phyloP scores from a whole-genome alignment of 768 basidiomycete species.

The Lactarius psammicola region DNA sequence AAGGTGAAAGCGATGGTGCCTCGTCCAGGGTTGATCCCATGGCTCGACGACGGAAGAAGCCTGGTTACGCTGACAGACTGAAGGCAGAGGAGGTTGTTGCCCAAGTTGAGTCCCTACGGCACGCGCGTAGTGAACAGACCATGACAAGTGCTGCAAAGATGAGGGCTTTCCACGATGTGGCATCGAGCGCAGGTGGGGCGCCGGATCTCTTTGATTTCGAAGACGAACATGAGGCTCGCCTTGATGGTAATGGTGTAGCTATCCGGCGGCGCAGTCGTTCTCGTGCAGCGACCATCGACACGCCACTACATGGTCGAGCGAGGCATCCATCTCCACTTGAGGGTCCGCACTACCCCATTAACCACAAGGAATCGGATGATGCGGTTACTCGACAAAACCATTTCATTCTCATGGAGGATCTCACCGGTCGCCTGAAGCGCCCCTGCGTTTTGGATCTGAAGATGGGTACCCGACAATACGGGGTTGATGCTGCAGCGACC shows the following conservation, averaged over 20 bases:
- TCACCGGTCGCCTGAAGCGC: conserved; percentile 86
- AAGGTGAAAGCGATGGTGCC: conserved; percentile 42
- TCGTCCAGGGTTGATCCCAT: conserved; percentile 14
- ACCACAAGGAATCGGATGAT: conserved; percentile 43
- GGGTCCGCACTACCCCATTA: conserved; percentile 26
- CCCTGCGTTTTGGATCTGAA: conserved; percentile 98
- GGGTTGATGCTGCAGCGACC: conserved; percentile 84
- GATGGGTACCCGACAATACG: conserved; percentile 99
- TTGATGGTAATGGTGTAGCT: conserved; percentile 21
- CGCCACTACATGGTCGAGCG: conserved; percentile 14
- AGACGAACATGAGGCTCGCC: conserved; percentile 23
- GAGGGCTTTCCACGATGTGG: conserved; percentile 24
- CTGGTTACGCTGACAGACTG: conserved; percentile 42
- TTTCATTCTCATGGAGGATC: conserved; percentile 98
- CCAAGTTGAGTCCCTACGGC: conserved; percentile 47
- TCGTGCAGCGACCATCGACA: conserved; percentile 35
- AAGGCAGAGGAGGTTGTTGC: conserved; percentile 43
- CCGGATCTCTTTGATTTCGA: conserved; percentile 28
- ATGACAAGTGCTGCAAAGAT: conserved; percentile 39
- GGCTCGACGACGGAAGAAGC: conserved; percentile 41
- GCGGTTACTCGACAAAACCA: conserved; percentile 85
- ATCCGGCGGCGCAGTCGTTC: conserved; percentile 44
- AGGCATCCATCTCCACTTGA: conserved; percentile 25
- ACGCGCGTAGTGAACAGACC: conserved; percentile 62
- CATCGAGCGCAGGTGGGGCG: conserved; percentile 6